phyloP scores from a whole-genome alignment of 306 rosid species.

The Morella rubra region DNA sequence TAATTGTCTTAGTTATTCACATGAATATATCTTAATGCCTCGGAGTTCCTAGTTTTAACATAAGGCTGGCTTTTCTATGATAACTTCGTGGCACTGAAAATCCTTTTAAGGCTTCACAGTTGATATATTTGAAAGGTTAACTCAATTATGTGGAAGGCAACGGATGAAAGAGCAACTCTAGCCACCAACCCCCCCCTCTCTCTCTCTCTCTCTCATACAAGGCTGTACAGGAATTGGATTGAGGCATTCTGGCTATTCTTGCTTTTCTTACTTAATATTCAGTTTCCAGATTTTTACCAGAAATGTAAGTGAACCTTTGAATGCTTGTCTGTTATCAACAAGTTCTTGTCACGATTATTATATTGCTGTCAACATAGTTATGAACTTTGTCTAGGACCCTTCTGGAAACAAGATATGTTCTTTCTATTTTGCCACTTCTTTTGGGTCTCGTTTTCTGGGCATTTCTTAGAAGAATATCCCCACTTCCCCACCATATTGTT shows the following conservation, averaged over 20 bases:
- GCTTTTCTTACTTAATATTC: neutral
- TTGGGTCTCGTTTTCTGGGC: too few relatives aligned
- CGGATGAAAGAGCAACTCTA: neutral
- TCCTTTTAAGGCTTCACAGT: neutral
- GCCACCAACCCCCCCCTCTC: neutral
- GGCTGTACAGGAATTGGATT: neutral
- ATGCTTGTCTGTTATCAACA: neutral
- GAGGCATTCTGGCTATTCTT: neutral
- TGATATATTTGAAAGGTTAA: neutral
- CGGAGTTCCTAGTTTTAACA: conserved; percentile 6
- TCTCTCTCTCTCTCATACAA: neutral
- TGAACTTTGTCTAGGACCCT: neutral
- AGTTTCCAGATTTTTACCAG: neutral
- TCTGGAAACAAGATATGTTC: neutral
- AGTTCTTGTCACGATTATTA: neutral
- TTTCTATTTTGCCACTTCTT: too few relatives aligned
- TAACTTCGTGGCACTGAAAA: neutral
- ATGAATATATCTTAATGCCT: conserved; percentile 15
- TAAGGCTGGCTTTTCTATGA: neutral
- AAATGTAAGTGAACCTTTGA: neutral
- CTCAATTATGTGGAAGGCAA: neutral
- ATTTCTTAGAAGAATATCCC: too few relatives aligned
- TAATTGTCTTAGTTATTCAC: conserved; percentile 16
- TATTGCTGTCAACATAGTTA: neutral
- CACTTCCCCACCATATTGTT: too few relatives aligned